These are phyloP conservation scores for Cystobasidium ongulense DNA, from an alignment of 768 basidiomycete species.

Conservation along the genomic window DNA sequence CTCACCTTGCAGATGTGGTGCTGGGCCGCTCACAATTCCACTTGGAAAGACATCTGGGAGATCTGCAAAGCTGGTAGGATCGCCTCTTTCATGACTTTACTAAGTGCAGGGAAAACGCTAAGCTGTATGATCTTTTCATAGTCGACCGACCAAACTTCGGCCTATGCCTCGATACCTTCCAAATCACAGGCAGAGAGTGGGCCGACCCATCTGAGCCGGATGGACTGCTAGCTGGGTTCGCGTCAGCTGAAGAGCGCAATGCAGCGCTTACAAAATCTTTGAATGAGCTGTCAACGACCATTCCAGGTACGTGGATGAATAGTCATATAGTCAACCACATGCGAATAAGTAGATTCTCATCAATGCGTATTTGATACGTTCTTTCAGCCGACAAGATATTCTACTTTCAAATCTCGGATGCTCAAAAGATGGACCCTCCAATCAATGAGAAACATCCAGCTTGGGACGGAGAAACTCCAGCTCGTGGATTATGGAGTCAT, in stretches of 20 bases:
- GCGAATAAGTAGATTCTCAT: not conserved
- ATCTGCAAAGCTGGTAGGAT: slow-evolving; percentile 34
- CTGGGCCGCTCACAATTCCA: slow-evolving; percentile 35
- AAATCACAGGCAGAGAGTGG: slow-evolving; percentile 39
- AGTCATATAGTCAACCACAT: not conserved
- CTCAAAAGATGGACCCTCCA: slow-evolving; percentile 31
- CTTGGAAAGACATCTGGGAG: slow-evolving; percentile 39
- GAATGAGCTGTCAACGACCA: slow-evolving; percentile 18
- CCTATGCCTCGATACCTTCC: slow-evolving; percentile 41
- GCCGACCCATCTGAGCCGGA: slow-evolving; percentile 36
- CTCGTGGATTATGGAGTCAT: slow-evolving; percentile 36
- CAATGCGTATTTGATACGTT: not conserved
- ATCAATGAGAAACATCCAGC: slow-evolving; percentile 33
- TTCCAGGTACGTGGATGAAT: not conserved
- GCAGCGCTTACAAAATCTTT: slow-evolving; percentile 29
- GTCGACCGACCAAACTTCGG: slow-evolving; percentile 40
- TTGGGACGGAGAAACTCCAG: slow-evolving; percentile 29
- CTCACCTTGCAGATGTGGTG: slow-evolving; percentile 38
- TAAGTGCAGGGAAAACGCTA: not conserved
- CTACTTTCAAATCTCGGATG: slow-evolving; percentile 42
- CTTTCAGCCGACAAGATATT: slow-evolving; percentile 40
- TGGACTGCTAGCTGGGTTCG: slow-evolving; percentile 35
- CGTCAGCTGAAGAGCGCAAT: slow-evolving; percentile 32
- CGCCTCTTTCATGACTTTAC: not conserved
- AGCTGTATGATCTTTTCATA: not conserved